Base-by-base conservation (phyloP, 2,329 filamentous ascomycete species). In the Coniochaeta prunicola region DNA sequence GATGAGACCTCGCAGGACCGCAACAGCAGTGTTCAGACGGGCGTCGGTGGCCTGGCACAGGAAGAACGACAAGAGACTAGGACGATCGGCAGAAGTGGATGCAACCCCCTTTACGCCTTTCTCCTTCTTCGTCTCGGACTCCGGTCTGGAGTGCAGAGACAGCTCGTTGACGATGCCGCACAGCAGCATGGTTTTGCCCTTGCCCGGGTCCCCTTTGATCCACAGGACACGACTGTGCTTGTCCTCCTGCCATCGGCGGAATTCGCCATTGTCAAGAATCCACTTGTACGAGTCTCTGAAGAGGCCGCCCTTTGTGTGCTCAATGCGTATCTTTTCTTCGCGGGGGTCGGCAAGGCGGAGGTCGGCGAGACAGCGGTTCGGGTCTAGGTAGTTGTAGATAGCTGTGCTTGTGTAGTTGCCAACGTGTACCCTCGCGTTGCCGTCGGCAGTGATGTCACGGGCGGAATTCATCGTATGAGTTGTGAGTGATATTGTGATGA, bases 181-280 rank as follows among this genome's bases (percentile, higher is more conserved):
- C 0, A 76, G 38, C 0, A 76, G 61, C 72, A 77, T 76, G 0
- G 73, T 77, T 61, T 77, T 77, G 3, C 74, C 74, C 31, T 73
- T 76, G 1, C 74, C 74, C 0, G 73, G 68, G 48, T 71, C 69
- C 0, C 72, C 73, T 19, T 63, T 71, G 26, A 76, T 67, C 75
- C 73, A 76, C 1, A 77, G 68, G 15, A 75, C 56, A 0, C 45
- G 58, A 34, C 19, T 62, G 0, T 62, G 26, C 0, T 33, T 3
- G 12, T 66, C 57, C 3, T 64, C 34, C 1, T 19, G 61, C 71
- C 69, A 73, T 60, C 48, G 24, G 1, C 24, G 24, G 42, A 69
- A 74, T 0, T 66, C 50, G 0, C 56, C 15, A 28, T 69, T 54
- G 0, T 67, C 59, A 1, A 77, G 64, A 12, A 77, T 66, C 74